These are phyloP conservation scores for Cutaneotrichosporon dermatis DNA, from an alignment of 1,284 basidiomycete species.

Conservation along the genomic window DNA sequence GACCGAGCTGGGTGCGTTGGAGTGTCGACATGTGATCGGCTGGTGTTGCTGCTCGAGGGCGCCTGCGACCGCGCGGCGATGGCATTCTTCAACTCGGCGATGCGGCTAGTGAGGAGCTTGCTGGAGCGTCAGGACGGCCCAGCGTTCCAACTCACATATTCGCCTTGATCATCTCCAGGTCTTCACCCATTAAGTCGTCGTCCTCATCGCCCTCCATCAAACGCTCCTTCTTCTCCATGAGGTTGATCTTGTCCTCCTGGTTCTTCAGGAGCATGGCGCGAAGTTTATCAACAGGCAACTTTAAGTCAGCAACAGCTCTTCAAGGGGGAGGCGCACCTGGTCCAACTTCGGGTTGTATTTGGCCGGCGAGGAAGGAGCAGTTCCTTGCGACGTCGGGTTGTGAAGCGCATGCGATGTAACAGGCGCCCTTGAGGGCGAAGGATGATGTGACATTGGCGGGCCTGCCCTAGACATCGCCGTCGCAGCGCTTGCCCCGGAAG, in stretches of 20 bases:
- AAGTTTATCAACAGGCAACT: slow-evolving; percentile 28
- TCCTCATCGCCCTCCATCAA: slow-evolving; percentile 9
- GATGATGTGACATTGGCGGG: too few relatives aligned
- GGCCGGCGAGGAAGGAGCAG: background rate
- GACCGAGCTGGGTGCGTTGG: background rate
- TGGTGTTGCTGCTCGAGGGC: slow-evolving; percentile 28
- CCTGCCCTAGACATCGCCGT: too few relatives aligned
- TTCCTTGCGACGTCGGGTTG: background rate
- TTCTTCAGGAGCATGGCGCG: slow-evolving; percentile 33
- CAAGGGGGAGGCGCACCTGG: background rate
- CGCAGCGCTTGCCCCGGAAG: too few relatives aligned
- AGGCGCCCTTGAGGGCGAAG: too few relatives aligned
- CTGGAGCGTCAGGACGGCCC: slow-evolving; percentile 14
- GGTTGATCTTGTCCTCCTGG: slow-evolving; percentile 27
- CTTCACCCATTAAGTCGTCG: slow-evolving; percentile 27
- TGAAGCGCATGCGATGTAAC: too few relatives aligned
- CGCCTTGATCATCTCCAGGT: slow-evolving; percentile 33
- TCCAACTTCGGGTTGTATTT: slow-evolving; percentile 2
- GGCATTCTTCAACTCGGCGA: slow-evolving; percentile 36
- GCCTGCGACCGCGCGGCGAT: slow-evolving; percentile 21
- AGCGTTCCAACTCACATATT: slow-evolving; percentile 26
- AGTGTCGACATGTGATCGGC: background rate
- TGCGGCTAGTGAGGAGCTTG: slow-evolving; percentile 27
- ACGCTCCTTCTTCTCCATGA: slow-evolving; percentile 24
- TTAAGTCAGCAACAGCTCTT: slow-evolving; percentile 4